Conservation (phyloP, 352 stramenopile species). For the Poterioochromonas sp. region DNA sequence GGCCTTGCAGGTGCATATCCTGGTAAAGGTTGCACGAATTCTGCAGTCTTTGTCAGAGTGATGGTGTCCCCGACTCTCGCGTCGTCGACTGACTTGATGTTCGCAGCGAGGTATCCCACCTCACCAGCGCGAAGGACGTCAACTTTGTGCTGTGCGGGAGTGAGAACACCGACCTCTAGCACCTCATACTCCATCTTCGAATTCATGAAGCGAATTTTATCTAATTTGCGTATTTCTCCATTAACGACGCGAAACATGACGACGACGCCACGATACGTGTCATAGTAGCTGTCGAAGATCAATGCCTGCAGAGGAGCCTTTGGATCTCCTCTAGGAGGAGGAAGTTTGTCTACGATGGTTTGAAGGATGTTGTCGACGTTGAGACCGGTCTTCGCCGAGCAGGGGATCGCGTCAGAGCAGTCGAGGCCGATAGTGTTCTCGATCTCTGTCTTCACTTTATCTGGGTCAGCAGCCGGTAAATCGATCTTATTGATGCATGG, state of each 20-base stretch:
- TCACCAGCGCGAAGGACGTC: constrained; percentile 72
- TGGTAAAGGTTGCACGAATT: constrained; percentile 2
- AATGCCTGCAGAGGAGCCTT: constrained; percentile 69
- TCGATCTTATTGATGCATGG: constrained; percentile 96
- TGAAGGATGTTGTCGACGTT: constrained; percentile 50
- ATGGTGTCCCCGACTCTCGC: constrained; percentile 64
- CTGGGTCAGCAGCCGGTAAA: constrained; percentile 76
- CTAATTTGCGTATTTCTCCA: constrained; percentile 58
- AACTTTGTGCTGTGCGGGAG: constrained; percentile 55
- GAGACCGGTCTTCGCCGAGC: constrained; percentile 85
- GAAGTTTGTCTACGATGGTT: constrained; percentile 63
- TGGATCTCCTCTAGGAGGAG: constrained; percentile 50
- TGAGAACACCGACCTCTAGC: constrained; percentile 32
- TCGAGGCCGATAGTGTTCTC: constrained; percentile 72
- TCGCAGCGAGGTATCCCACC: constrained; percentile 79
- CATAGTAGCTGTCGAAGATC: constrained; percentile 95
- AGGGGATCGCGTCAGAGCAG: constrained; percentile 68
- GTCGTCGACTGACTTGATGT: constrained; percentile 77
- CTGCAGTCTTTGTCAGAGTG: constrained; percentile 16
- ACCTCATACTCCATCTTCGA: neutral
- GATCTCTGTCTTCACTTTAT: constrained; percentile 40
- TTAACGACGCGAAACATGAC: constrained; percentile 88
- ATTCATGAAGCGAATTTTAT: constrained; percentile 53
- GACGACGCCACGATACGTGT: constrained; percentile 83
- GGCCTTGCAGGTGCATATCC: constrained; percentile 46